These are phyloP conservation scores for Alternaria burnsii DNA, from an alignment of 2,329 filamentous ascomycete genomes.

Conservation along the genomic window DNA sequence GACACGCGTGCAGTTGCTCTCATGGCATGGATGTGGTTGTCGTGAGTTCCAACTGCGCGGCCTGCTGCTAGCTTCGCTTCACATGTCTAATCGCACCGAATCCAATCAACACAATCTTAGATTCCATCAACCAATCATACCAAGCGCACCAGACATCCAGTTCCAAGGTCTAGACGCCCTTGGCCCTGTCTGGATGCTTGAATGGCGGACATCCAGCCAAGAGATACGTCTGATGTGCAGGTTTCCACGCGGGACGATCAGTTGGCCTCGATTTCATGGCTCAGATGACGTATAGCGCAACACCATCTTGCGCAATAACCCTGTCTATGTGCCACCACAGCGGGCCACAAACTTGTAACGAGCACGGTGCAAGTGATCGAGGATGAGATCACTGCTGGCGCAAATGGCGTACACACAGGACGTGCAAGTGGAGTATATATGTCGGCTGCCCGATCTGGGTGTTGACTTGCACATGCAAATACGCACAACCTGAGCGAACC, in stretches of 20 bases:
- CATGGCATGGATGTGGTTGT: not conserved
- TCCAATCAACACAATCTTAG: not conserved
- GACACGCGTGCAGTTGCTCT: not conserved
- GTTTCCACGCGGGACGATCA: slow-evolving; percentile 30
- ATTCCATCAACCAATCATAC: not conserved
- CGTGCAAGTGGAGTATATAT: slow-evolving; percentile 13
- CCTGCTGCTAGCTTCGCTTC: not conserved
- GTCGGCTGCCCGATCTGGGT: slow-evolving; percentile 1
- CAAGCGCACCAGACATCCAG: not conserved
- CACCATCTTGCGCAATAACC: slow-evolving; percentile 11
- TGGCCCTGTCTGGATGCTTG: not conserved
- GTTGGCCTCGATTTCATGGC: slow-evolving; percentile 13
- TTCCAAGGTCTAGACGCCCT: not conserved
- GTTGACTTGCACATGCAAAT: not conserved
- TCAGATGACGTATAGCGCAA: slow-evolving; percentile 27
- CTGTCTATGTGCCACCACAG: slow-evolving; percentile 16
- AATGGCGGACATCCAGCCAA: slow-evolving; percentile 1
- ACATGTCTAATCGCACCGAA: not conserved
- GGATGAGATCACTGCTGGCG: slow-evolving; percentile 31
- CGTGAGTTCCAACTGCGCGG: not conserved
- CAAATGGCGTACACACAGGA: slow-evolving; percentile 9
- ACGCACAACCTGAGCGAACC: not conserved
- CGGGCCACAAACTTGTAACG: slow-evolving; percentile 25
- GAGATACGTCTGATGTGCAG: slow-evolving; percentile 1
- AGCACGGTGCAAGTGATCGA: slow-evolving; percentile 7